phyloP scores from a whole-genome alignment of 345 rosid genomes.

The Tarenaya hassleriana region DNA sequence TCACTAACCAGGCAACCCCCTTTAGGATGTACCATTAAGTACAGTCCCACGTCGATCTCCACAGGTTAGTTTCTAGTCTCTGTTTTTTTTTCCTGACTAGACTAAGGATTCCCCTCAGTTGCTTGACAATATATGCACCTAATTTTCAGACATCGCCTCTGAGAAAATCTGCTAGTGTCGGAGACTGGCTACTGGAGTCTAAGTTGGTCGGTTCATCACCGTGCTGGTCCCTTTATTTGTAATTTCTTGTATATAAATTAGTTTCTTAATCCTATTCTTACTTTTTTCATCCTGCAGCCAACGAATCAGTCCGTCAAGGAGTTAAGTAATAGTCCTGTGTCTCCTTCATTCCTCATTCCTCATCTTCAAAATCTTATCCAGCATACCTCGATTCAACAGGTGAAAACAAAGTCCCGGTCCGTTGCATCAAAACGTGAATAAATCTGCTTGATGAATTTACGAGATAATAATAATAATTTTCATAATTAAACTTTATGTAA shows the following conservation, averaged over 20 bases:
- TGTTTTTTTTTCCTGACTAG: constrained; percentile 7
- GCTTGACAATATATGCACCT: constrained; percentile 25
- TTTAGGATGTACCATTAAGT: constrained; percentile 82
- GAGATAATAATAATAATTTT: background rate
- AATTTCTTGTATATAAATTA: background rate
- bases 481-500: constrained; percentile 9
- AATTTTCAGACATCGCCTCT: constrained; percentile 69
- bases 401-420: constrained; percentile 20
- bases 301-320: constrained; percentile 51
- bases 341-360: constrained; percentile 48
- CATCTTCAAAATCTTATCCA: constrained; percentile 87
- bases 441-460: background rate
- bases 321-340: constrained; percentile 30
- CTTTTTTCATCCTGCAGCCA: constrained; percentile 40
- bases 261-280: constrained; percentile 7
- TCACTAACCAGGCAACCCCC: constrained; percentile 45
- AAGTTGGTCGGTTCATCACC: constrained; percentile 35
- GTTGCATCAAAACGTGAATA: constrained; percentile 4
- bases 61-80: constrained; percentile 56
- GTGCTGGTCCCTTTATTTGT: background rate
- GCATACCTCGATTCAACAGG: constrained; percentile 91
- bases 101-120: constrained; percentile 12
- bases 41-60: constrained; percentile 74
- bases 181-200: constrained; percentile 77
- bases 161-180: constrained; percentile 93